Base-by-base conservation (phyloP, 768 basidiomycete genomes). In the Pleurotus eryngii region DNA sequence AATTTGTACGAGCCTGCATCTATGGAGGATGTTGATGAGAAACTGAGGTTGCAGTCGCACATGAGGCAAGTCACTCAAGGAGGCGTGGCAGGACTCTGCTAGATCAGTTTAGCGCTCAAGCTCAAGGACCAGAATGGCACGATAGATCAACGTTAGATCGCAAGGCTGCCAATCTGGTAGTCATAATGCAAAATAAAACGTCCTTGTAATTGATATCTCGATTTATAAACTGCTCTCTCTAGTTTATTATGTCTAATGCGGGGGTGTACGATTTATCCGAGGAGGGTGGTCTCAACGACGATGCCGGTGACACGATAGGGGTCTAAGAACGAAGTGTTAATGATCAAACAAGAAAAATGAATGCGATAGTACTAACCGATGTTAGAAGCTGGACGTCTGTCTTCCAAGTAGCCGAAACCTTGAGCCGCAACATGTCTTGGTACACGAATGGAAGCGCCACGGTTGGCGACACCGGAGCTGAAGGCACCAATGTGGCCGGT, bases 321-420 rank as follows among this genome's bases (percentile, higher is more conserved):
- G 73, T 98, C 92, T 93, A 61, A 57, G 48, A 43, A 43, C 17
- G 49, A 35, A 40, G 9, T 18, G 55, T 57, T 30, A 17, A 27
- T 42, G 22, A 15, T 15, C 62, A 14, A 18, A 60, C 12, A 49
- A 45, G 20, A 20, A 4, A 56, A 57, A 43, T 50, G 50, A 39
- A n/a, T 35, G 24, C 37, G 39, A 39, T 18, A 38, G n/a, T 40
- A 73, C 85, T 45, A 73, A 92, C 91, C 96, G 62, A 97, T 91
- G 81, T 99, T 99, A 71, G 95, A 97, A 57, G 96, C 96, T 24
- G 97, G 97, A 61, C 96, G 92, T 61, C 96, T 84, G 76, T 97
- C 95, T 70, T 98, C 95, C 63, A 98, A 74, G 79, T 98, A 98
- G 48, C 97, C 97, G 67, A 87, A 93, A 51, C 96, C 95, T 74